A percentile compares a stretch with the other conserved stretches of the same genome.
phyloP scores from a whole-genome alignment of 129 eudicot species.

The Tagetes patula region DNA sequence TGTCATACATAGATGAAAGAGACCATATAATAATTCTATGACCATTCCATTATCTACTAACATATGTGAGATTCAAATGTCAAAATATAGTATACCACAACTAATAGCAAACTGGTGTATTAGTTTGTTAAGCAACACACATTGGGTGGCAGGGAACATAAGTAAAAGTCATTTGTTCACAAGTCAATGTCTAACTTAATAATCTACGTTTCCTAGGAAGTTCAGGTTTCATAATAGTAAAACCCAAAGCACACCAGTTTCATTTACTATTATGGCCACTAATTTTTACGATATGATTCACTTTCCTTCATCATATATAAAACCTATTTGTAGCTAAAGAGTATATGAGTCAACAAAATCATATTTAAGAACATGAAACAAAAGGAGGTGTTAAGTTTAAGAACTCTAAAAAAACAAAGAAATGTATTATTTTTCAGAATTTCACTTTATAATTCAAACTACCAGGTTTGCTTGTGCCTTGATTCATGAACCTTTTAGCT shows the following conservation, averaged over 20 bases:
- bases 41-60: not conserved
- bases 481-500: constrained; percentile 13
- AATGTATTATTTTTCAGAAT: not conserved
- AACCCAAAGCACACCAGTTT: not conserved
- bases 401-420: not conserved
- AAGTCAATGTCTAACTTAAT: not conserved
- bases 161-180: not conserved
- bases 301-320: not conserved
- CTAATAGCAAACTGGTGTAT: not conserved
- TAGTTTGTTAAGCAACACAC: not conserved
- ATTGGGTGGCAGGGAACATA: not conserved
- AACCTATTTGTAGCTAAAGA: constrained; percentile 2
- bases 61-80: not conserved
- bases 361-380: not conserved
- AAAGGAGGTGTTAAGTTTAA: not conserved
- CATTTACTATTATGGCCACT: not conserved
- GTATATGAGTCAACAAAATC: not conserved
- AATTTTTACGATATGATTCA: constrained; percentile 1
- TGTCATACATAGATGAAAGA: not conserved
- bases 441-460: constrained; percentile 14
- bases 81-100: not conserved
- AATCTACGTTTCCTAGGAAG: not conserved
- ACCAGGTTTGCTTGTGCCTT: constrained; percentile 5
- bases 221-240: not conserved
- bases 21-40: not conserved